Base-by-base conservation (phyloP, 73 alveolate species). In the Paraurostyla sp. region DNA sequence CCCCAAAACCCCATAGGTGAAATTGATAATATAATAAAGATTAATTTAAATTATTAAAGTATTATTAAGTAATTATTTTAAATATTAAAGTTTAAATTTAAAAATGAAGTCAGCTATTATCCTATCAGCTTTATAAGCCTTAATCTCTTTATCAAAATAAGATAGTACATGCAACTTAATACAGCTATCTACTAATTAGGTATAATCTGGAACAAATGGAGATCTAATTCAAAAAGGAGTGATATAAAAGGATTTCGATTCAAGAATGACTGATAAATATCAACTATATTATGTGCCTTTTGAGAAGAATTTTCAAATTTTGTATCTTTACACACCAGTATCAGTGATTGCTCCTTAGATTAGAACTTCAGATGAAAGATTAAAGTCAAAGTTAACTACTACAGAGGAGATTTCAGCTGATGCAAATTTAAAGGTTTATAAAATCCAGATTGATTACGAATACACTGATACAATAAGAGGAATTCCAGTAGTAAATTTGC, bases 1-100 rank as follows among this genome's bases (percentile, higher is more conserved):
- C 71, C 71, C 71, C 71, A 56, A 56, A 56, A 56, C 71, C 71
- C 71, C 71, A 56, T 9, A 7, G n/a, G n/a, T n/a, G n/a, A n/a
- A n/a, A n/a, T n/a, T n/a, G n/a, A n/a, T n/a, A n/a, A n/a, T n/a
- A n/a, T n/a, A n/a, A n/a, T n/a, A n/a, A n/a, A n/a, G n/a, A n/a
- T n/a, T n/a, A n/a, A n/a, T n/a, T n/a, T n/a, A n/a, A n/a, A n/a
- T n/a, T n/a, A n/a, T n/a, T n/a, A n/a, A 56, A 56, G 9, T 32
- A 56, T 9, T 7, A 56, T 56, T 15, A 56, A 56, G 9, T 56
- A 7, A 13, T 15, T 15, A 56, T 13, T 56, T 15, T 56, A 16
- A 16, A 56, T 15, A 56, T 16, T 15, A 15, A 15, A 56, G 22
- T 15, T 15, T 56, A 56, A 15, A 56, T 56, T 56, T 56, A 56